phyloP scores from a whole-genome alignment of 1,139 yeast genomes.

The Nakaseomyces nivariensis region DNA sequence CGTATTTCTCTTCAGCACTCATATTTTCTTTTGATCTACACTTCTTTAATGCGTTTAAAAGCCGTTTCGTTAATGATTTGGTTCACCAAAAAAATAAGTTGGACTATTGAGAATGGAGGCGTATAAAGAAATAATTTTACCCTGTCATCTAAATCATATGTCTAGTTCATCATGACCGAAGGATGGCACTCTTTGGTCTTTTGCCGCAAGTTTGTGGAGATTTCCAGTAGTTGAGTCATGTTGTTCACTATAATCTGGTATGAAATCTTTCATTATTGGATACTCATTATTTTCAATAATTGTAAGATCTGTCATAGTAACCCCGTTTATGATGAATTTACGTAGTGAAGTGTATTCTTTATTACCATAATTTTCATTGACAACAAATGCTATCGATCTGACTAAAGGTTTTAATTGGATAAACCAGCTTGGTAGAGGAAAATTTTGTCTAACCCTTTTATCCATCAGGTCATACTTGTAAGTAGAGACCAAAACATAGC shows the following conservation, averaged over 20 bases:
- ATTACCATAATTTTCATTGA: conserved; percentile 31
- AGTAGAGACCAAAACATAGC: conserved; percentile 22
- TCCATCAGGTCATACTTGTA: conserved; percentile 24
- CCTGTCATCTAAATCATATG: conserved; percentile 3
- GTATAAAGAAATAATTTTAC: too few species aligned
- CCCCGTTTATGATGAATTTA: conserved; percentile 30
- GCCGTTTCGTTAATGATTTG: too few species aligned
- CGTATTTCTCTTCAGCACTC: too few species aligned
- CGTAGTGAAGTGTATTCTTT: conserved; percentile 27
- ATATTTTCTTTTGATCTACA: too few species aligned
- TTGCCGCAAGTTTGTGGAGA: background rate
- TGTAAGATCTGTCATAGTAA: conserved; percentile 30
- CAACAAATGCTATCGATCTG: conserved; percentile 25
- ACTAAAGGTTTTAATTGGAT: conserved; percentile 24
- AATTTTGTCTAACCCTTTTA: conserved; percentile 22
- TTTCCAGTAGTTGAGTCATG: background rate
- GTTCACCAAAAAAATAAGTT: too few species aligned
- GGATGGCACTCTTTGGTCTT: conserved; percentile 15
- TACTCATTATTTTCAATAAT: conserved; percentile 19
- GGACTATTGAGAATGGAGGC: background rate
- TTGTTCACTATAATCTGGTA: conserved; percentile 10
- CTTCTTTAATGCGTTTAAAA: too few species aligned
- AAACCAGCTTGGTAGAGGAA: conserved; percentile 26
- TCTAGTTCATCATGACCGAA: conserved; percentile 28
- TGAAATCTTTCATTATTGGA: conserved; percentile 9